phyloP scores from a whole-genome alignment of 2,329 filamentous ascomycete species.

The Nothophaeocryptopus gaeumannii region DNA sequence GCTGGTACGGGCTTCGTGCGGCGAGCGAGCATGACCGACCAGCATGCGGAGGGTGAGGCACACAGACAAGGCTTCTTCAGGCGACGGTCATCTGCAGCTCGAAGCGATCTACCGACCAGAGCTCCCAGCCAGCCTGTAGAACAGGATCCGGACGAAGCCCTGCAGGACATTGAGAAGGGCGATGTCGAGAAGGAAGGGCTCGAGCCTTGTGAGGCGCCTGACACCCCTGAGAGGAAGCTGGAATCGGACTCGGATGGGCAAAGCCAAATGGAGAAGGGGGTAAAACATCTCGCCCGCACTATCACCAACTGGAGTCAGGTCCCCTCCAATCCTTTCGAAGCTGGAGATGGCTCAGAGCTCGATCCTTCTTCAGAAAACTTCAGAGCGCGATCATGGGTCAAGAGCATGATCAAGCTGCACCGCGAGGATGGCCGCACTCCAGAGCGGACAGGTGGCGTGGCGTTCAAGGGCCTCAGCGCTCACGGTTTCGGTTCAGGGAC shows the following conservation, averaged over 20 bases:
- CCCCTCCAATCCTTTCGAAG: conserved; percentile 40
- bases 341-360: conserved; percentile 42
- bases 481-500: conserved; percentile 49
- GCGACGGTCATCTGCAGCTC: conserved; percentile 15
- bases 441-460: conserved; percentile 45
- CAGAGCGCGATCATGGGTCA: conserved; percentile 49
- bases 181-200: conserved; percentile 26
- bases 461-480: conserved; percentile 48
- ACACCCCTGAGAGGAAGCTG: conserved; percentile 17
- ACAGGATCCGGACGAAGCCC: conserved; percentile 6
- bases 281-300: conserved; percentile 43
- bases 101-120: conserved; percentile 2
- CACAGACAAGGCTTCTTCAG: conserved; percentile 16
- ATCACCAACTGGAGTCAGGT: conserved; percentile 40
- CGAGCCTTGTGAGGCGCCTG: conserved; percentile 22
- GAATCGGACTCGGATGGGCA: conserved; percentile 23
- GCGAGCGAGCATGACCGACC: conserved; percentile 20
- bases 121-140: neutral
- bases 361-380: conserved; percentile 49
- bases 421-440: conserved; percentile 43
- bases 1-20: conserved; percentile 32
- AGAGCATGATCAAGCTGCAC: conserved; percentile 49
- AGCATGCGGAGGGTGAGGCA: conserved; percentile 21
- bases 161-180: conserved; percentile 14
- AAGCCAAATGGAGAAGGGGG: conserved; percentile 38